Percentiles rank a stretch among this genome's conserved stretches.
Conservation (phyloP, 2,329 filamentous ascomycete genomes). For the Hymenoscyphus albidus region DNA sequence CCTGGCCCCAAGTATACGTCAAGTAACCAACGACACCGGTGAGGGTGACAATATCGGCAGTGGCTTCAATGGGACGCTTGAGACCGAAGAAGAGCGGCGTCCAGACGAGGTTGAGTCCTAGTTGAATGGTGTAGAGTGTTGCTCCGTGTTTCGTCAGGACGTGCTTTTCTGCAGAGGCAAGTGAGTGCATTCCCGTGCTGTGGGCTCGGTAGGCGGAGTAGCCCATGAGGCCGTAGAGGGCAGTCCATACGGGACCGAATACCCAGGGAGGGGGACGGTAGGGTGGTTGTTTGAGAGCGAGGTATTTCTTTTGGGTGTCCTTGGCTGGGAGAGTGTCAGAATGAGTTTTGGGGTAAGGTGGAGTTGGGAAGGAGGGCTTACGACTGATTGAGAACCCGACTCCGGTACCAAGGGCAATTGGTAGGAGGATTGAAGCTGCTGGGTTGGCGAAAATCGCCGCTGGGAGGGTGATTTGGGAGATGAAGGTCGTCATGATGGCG, state of each 20-base stretch:
- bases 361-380: constrained; percentile 43
- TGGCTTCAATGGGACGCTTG: constrained; percentile 68
- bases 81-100: constrained; percentile 90
- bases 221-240: constrained; percentile 76
- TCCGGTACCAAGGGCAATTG: constrained; percentile 67
- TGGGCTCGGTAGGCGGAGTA: constrained; percentile 82
- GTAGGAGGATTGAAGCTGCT: constrained; percentile 70
- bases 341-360: neutral
- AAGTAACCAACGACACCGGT: constrained; percentile 70
- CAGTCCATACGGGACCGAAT: constrained; percentile 64
- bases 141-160: constrained; percentile 59
- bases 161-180: constrained; percentile 24
- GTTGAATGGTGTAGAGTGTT: constrained; percentile 80
- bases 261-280: constrained; percentile 56
- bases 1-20: constrained; percentile 68
- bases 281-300: constrained; percentile 63
- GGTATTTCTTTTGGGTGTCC: constrained; percentile 59
- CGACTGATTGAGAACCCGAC: constrained; percentile 66
- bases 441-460: constrained; percentile 66
- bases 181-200: constrained; percentile 54
- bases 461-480: constrained; percentile 75
- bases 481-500: constrained; percentile 67
- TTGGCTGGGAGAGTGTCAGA: constrained; percentile 41
- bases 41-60: constrained; percentile 70
- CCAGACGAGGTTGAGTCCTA: constrained; percentile 81